Evolutionary conservation across 192 early-diverging fungal genomes (phyloP), one percentile per base, ranked within the genome.

Genomic region (Coemansia sp.): DNA sequence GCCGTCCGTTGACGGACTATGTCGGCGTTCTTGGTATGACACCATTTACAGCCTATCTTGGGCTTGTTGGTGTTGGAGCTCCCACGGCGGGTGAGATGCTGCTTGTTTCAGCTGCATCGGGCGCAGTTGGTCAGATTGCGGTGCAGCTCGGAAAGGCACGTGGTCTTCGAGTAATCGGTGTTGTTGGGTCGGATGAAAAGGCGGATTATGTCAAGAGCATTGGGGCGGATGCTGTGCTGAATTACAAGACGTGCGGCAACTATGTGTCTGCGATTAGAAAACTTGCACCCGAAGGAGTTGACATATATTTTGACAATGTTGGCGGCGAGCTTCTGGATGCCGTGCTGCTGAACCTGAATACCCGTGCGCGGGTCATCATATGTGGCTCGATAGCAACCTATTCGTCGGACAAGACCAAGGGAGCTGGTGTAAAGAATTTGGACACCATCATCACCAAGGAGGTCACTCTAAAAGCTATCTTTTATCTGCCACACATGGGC

Each of bases 261-360:
- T 57, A 74, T 19, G 61, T 71, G 1, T 73, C 67, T 0, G 86
- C 84, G 18, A 87, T 97, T 19, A 79, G 63, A 41, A 70, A 87
- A 72, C 70, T 80, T 3, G 88, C 87, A 41, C 94, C 94, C 32
- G 74, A 92, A 10, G 94, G 95, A 45, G 86, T 96, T 59, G 94
- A 96, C 67, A 86, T 95, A 18, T 95, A 95, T 71, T 94, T 89
- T 77, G 93, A 95, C 59, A 87, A 92, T 49, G 92, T 95, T 26
- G 92, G 90, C 53, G 95, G 94, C 42, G 88, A 91, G 74, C 86
- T 85, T 62, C 83, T 97, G 9, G 93, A 95, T 16, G 85, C 85
- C 19, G 90, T 84, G 8, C 76, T 97, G 26, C 71, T 71, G 12
- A 69, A 84, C 49, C 82, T 89, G 72, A 92, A 92, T 68, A 49